Base-by-base conservation (phyloP, 2,329 filamentous ascomycete genomes). In the Aureobasidium mangrovei region DNA sequence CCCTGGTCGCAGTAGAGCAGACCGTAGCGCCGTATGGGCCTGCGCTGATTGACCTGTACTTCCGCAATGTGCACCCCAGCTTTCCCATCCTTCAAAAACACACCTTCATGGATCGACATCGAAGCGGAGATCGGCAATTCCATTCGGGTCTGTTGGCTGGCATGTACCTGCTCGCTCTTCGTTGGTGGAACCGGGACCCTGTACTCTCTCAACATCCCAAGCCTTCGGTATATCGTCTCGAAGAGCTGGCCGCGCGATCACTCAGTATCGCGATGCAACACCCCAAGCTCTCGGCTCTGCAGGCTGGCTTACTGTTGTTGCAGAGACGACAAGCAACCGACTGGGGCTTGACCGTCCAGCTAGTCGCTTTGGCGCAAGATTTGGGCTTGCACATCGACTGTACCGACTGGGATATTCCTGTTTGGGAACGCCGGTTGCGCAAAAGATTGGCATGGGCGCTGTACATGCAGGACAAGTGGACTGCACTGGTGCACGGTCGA, bases 401-500 rank as follows among this genome's bases (percentile, higher is more conserved):
- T 71, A 82, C 85, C 4, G 76, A 77, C 51, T 95, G 91, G 91
- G 88, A 88, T 58, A 91, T 95, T 53, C 88, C 90, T 29, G 77
- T 78, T 0, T 95, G 90, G 89, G 90, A 95, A 68, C 85, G 86
- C 61, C 86, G 88, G 0, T 69, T 95, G 56, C 79, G 91, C 57
- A 93, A 91, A 67, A 81, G 91, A 46, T 79, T 95, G 40, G 89
- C 88, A 1, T 95, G 91, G 90, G 90, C 88, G 2, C 70, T 95
- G 48, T 95, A 93, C 67, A 91, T 94, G 85, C 89, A 95, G 70
- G 91, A 96, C 70, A 94, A 88, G 68, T 95, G 90, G 90, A 88
- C 86, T 12, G 84, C 89, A 2, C 75, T 95, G 24, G 84, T 93
- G 27, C 87, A 94, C 64, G 89, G 89, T 7, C 83, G 89, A 8